Evolutionary conservation across 2,329 filamentous ascomycete species (phyloP).

Genomic region (Curvularia verruculosa): DNA sequence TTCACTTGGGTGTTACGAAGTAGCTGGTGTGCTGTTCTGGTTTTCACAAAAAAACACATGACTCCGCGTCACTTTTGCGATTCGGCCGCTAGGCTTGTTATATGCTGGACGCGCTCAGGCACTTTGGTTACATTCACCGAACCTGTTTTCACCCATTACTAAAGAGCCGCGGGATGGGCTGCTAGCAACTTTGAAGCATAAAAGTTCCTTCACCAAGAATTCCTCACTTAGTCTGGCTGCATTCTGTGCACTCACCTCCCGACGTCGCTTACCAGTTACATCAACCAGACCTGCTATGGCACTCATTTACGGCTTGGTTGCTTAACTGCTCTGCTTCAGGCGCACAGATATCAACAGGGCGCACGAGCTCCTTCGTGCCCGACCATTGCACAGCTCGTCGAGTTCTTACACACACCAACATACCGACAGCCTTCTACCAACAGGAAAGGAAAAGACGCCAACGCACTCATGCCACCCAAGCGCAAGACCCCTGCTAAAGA

Average conservation of each 20-base stretch:
- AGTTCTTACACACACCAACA: not conserved
- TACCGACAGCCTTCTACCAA: not conserved
- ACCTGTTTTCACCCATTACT: not conserved
- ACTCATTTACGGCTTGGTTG: constrained; percentile 1
- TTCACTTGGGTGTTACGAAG: not conserved
- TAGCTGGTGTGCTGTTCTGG: not conserved
- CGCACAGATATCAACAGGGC: constrained; percentile 14
- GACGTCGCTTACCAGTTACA: constrained; percentile 6
- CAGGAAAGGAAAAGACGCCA: constrained; percentile 2
- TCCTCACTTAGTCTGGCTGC: not conserved
- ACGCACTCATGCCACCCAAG: constrained; percentile 18
- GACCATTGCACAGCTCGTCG: constrained; percentile 2
- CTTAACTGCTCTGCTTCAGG: constrained; percentile 11
- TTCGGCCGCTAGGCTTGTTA: constrained; percentile 4
- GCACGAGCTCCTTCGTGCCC: constrained; percentile 13
- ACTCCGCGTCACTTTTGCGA: constrained; percentile 20
- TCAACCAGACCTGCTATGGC: constrained; percentile 11
- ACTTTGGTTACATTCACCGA: not conserved
- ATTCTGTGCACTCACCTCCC: constrained; percentile 4
- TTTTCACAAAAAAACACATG: constrained; percentile 6
- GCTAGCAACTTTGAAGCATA: not conserved
- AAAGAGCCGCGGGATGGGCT: not conserved
- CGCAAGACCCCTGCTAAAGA: constrained; percentile 14
- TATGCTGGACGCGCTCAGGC: not conserved
- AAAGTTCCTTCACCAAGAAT: constrained; percentile 6